Conservation (phyloP, 805 yeast genomes). For the Cephaloascus fragrans region DNA sequence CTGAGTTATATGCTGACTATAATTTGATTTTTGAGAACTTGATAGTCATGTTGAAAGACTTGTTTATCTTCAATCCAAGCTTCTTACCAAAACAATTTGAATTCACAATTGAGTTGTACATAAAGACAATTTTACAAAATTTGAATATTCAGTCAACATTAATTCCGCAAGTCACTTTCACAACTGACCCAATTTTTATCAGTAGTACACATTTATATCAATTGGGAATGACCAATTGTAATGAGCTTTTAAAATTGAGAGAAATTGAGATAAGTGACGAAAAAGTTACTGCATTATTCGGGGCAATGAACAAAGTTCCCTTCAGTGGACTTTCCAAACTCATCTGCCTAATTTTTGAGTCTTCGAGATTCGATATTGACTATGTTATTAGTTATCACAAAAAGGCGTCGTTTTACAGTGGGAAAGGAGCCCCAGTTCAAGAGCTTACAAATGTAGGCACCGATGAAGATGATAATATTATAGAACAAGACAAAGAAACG, state of each 20-base stretch:
- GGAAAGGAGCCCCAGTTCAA: no score
- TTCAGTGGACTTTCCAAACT: neutral
- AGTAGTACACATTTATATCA: neutral
- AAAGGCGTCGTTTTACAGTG: neutral
- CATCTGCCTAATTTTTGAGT: neutral
- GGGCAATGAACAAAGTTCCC: neutral
- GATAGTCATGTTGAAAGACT: constrained; percentile 21
- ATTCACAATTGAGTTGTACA: neutral
- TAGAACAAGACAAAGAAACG: neutral
- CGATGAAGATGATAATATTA: neutral
- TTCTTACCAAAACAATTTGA: neutral
- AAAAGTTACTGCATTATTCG: neutral
- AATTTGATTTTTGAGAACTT: constrained; percentile 13
- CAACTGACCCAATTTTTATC: neutral
- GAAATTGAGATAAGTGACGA: neutral
- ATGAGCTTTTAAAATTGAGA: neutral
- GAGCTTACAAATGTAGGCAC: neutral
- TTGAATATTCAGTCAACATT: neutral
- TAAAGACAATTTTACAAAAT: no score
- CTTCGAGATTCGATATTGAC: neutral
- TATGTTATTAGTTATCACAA: no score
- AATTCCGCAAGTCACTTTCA: neutral
- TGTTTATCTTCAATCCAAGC: constrained; percentile 25
- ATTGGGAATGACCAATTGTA: neutral
- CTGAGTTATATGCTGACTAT: constrained; percentile 15